Evolutionary conservation across 768 basidiomycete species (phyloP), one percentile per base, ranked within the genome.

Genomic region (Amanita pseudoporphyria): DNA sequence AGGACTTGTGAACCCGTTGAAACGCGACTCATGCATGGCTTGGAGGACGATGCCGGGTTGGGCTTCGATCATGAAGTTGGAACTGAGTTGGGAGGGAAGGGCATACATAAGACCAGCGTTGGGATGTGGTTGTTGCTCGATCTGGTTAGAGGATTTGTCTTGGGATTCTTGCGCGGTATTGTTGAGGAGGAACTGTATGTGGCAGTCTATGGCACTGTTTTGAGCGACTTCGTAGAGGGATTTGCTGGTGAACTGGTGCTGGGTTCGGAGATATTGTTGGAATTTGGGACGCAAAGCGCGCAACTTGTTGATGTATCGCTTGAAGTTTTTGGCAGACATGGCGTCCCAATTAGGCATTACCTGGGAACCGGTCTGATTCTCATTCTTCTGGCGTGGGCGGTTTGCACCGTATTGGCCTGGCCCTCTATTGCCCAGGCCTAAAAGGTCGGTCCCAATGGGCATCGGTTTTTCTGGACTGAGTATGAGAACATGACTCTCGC

Each of bases 91-190:
- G 5, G 82, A 70, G 31, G 74, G 70, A 35, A 69, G 66, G 2
- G 77, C 62, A 62, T 90, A 91, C 39, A 68, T 65, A 36, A 89
- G 70, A 3, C 77, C 88, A 33, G 72, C 86, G 32, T 64, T 70
- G 22, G 66, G 71, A 55, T 90, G 88, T 0, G 85, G 85, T 49
- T 76, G 70, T 37, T 76, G 81, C 52, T 80, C 78, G 53, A 90
- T 81, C 35, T 58, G 62, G 47, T 36, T 60, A 50, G 46, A 60
- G 16, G 44, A 51, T 40, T 51, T 54, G 40, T 62, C 54, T 37
- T 56, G 45, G 50, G 58, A 56, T 40, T 56, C 55, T 28, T 58
- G 49, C 30, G 42, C 36, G 21, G 48, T 54, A 26, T 58, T 57
- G 36, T 51, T 19, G 19, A 54, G 56, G 42, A 71, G 60, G 65